A percentile compares a stretch with the other conserved stretches of the same genome.
These are phyloP conservation scores for Leishmania tarentolae DNA, from an alignment of 208 protist species.

Conservation along the genomic window DNA sequence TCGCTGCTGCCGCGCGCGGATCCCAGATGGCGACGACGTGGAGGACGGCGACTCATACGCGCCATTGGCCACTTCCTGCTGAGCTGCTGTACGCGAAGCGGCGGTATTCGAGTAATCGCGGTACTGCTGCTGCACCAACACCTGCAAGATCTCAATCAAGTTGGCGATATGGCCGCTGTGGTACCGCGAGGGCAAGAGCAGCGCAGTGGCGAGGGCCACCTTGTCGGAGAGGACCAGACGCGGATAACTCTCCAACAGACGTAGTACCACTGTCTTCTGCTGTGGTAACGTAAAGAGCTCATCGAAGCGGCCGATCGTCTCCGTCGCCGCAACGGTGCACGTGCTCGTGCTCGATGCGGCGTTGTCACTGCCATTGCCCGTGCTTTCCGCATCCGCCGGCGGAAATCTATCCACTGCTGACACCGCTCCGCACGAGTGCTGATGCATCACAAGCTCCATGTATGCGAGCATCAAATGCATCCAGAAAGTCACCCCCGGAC, in stretches of 20 bases:
- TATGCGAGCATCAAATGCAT: conserved; percentile 56
- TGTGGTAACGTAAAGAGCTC: conserved; percentile 18
- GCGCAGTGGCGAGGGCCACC: conserved; percentile 48
- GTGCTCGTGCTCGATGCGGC: neutral
- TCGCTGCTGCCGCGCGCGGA: neutral
- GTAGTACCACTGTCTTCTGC: conserved; percentile 35
- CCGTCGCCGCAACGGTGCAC: neutral
- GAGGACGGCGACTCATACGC: neutral
- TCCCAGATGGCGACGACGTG: neutral
- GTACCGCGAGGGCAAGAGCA: conserved; percentile 54
- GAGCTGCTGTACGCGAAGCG: neutral
- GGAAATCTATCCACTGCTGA: neutral
- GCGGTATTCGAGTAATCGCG: neutral
- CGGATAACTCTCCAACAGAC: conserved; percentile 41
- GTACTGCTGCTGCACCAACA: conserved; percentile 58
- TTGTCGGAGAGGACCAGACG: conserved; percentile 54
- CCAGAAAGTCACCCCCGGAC: conserved; percentile 59
- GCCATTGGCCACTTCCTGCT: neutral
- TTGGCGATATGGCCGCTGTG: conserved; percentile 35
- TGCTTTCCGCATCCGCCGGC: neutral
- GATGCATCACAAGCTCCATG: conserved; percentile 32
- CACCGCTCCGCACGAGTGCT: conserved; percentile 1
- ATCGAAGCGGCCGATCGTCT: conserved; percentile 21
- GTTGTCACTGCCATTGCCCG: neutral
- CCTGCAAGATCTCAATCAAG: conserved; percentile 42